Evolutionary conservation across 331 rosid species (phyloP).

Genomic region (Telfairia occidentalis): DNA sequence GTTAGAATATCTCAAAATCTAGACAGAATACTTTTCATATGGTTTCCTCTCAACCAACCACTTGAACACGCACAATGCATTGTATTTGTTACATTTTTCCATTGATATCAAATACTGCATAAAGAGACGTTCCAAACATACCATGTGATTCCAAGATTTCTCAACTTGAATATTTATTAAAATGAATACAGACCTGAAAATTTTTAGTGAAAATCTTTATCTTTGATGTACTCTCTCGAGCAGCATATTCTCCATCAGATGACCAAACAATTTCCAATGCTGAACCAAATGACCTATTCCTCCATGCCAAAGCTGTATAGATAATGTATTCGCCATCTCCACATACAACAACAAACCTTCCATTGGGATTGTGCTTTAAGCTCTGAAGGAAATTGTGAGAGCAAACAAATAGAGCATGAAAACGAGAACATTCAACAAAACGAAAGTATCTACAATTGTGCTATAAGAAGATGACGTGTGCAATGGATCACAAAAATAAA

Average conservation of each 20-base stretch:
- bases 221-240: constrained; percentile 92
- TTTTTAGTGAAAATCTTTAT: constrained; percentile 80
- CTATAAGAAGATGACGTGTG: neutral
- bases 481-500: neutral
- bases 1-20: neutral
- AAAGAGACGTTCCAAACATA: neutral
- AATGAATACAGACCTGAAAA: constrained; percentile 63
- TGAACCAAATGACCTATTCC: constrained; percentile 96
- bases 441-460: neutral
- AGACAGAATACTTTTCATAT: neutral
- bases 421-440: constrained; percentile 12
- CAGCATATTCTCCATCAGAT: constrained; percentile 90
- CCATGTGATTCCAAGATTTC: neutral
- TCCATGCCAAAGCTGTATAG: constrained; percentile 98
- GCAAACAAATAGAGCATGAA: constrained; percentile 14
- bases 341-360: constrained; percentile 95
- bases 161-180: neutral
- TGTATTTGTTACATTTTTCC: neutral
- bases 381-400: constrained; percentile 36
- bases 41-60: neutral
- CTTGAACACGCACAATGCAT: constrained; percentile 2
- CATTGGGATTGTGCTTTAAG: constrained; percentile 94
- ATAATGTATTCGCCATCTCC: constrained; percentile 99
- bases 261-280: constrained; percentile 99
- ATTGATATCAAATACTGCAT: neutral